These are phyloP conservation scores for Tardiomyces blankii DNA, from an alignment of 1,139 yeast genomes.

Conservation along the genomic window DNA sequence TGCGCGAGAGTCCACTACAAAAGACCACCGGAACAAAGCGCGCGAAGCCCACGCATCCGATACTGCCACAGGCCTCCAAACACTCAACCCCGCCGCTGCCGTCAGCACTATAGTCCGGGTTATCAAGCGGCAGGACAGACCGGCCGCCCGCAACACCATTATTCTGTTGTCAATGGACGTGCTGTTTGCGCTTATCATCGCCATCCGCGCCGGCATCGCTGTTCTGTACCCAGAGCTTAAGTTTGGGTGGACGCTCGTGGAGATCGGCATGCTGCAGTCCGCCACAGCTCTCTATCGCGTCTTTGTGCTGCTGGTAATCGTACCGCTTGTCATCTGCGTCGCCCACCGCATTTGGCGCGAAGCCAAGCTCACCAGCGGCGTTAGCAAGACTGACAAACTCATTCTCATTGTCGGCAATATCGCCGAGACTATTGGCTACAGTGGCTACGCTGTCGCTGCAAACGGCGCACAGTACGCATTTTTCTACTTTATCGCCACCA, in stretches of 20 bases:
- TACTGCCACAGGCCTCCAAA: constrained; percentile 3
- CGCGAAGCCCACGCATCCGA: neutral
- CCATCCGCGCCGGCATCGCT: constrained; percentile 13
- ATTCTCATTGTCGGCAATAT: constrained; percentile 11
- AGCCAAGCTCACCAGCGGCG: constrained; percentile 3
- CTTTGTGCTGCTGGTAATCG: constrained; percentile 7
- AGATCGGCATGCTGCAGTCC: constrained; percentile 13
- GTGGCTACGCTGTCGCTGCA: constrained; percentile 12
- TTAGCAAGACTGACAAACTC: constrained; percentile 9
- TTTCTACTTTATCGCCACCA: constrained; percentile 13
- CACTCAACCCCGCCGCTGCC: neutral
- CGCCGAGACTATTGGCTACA: constrained; percentile 12
- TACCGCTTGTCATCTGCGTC: constrained; percentile 5
- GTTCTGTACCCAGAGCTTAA: constrained; percentile 14
- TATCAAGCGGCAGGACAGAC: constrained; percentile 4
- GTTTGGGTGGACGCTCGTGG: constrained; percentile 13
- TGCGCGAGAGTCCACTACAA: constrained; percentile 10
- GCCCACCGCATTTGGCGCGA: neutral
- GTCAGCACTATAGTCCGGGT: constrained; percentile 6
- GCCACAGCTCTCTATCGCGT: constrained; percentile 12
- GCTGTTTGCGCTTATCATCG: constrained; percentile 12
- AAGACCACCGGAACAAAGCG: neutral
- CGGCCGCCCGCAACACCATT: constrained; percentile 8
- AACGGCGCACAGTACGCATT: constrained; percentile 9
- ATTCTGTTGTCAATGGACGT: constrained; percentile 10